Conservation (phyloP, 805 yeast species). For the Kluyveromyces aestuarii region DNA sequence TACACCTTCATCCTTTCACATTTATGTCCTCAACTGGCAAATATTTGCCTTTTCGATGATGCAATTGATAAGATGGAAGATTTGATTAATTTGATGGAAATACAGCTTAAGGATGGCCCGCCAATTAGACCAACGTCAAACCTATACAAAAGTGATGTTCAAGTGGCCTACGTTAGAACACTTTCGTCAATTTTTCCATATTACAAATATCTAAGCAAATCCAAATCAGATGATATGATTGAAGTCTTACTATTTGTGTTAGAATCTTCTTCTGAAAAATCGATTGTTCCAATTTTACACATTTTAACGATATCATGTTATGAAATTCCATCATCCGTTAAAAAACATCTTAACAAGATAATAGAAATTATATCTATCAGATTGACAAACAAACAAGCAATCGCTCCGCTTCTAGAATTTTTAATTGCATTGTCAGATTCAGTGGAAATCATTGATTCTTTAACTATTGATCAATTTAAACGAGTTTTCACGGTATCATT, state of each 20-base stretch:
- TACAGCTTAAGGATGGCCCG: constrained; percentile 45
- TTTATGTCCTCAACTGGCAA: constrained; percentile 61
- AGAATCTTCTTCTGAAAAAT: constrained; percentile 60
- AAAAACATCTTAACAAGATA: constrained; percentile 57
- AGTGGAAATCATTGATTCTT: constrained; percentile 59
- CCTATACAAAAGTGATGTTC: constrained; percentile 50
- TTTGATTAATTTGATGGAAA: constrained; percentile 43
- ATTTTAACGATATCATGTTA: constrained; percentile 70
- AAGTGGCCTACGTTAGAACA: constrained; percentile 54
- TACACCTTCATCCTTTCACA: constrained; percentile 61
- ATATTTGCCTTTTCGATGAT: constrained; percentile 41
- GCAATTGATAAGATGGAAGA: constrained; percentile 33
- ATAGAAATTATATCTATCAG: constrained; percentile 67
- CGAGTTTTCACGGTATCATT: constrained; percentile 79
- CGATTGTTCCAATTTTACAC: constrained; percentile 72
- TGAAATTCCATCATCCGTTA: constrained; percentile 67
- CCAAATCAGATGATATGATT: constrained; percentile 56
- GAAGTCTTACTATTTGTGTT: constrained; percentile 51
- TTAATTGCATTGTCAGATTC: constrained; percentile 55
- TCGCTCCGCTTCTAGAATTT: constrained; percentile 70
- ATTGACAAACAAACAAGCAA: constrained; percentile 58
- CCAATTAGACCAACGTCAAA: constrained; percentile 38
- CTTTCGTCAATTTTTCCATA: constrained; percentile 57
- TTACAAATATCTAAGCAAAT: constrained; percentile 41
- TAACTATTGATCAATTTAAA: constrained; percentile 67